Evolutionary conservation across 2,329 filamentous ascomycete species (phyloP).

Genomic region (Drechslera avenae): DNA sequence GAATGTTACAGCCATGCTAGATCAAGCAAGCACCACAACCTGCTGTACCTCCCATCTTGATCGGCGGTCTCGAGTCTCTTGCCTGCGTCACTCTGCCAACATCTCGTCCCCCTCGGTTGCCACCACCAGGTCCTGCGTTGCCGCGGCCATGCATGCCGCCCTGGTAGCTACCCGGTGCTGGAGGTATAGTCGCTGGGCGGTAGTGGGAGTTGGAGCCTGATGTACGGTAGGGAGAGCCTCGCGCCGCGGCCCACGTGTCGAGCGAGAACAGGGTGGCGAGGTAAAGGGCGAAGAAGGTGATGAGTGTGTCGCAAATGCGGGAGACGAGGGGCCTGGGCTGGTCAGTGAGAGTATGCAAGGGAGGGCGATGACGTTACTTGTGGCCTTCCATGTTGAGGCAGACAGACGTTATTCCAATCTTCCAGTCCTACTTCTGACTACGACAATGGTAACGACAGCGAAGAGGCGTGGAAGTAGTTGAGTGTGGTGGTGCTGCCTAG

Average conservation of each 20-base stretch:
- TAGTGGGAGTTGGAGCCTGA: conserved; percentile 27
- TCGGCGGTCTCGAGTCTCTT: conserved; percentile 34
- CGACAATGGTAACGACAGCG: background rate
- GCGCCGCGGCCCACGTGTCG: conserved; percentile 45
- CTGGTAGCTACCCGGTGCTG: conserved; percentile 36
- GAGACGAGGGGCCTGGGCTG: conserved; percentile 6
- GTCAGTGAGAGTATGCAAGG: background rate
- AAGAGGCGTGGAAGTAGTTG: background rate
- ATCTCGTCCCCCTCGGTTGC: conserved; percentile 16
- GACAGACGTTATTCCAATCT: too few relatives aligned
- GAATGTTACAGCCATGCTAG: conserved; percentile 1
- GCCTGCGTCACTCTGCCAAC: conserved; percentile 28
- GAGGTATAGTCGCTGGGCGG: conserved; percentile 28
- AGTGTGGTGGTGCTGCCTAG: background rate
- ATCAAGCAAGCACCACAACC: conserved; percentile 41
- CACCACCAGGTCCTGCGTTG: conserved; percentile 23
- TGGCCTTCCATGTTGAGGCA: conserved; percentile 6
- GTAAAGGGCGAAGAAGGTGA: conserved; percentile 47
- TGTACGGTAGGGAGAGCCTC: conserved; percentile 39
- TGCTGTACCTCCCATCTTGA: conserved; percentile 34
- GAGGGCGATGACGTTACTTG: conserved; percentile 2
- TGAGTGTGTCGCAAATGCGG: conserved; percentile 26
- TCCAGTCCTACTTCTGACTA: too few relatives aligned
- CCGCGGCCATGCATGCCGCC: conserved; percentile 38
- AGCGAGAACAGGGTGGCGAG: conserved; percentile 48